Percentiles rank a stretch among this genome's conserved stretches.
These are phyloP conservation scores for Haplographium delicatum DNA, from an alignment of 495 filamentous ascomycete species.

Conservation along the genomic window DNA sequence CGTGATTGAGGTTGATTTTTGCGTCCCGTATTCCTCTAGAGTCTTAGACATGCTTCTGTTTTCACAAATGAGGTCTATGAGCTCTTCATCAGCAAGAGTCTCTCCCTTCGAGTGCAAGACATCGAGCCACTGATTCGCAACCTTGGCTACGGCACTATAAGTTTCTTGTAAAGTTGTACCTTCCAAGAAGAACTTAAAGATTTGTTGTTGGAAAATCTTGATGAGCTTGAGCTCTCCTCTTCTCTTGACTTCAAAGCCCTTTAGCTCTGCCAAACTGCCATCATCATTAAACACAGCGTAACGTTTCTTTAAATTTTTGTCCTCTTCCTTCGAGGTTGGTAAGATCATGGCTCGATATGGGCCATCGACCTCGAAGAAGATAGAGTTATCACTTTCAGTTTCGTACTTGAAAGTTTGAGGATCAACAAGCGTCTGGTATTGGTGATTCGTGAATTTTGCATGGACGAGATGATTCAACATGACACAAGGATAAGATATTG, in stretches of 20 bases:
- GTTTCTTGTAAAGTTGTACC: constrained; percentile 81
- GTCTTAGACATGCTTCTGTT: constrained; percentile 98
- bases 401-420: constrained; percentile 79
- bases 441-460: constrained; percentile 90
- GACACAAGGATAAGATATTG: constrained; percentile 96
- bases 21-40: constrained; percentile 87
- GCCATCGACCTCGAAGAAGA: constrained; percentile 99
- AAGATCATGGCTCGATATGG: constrained; percentile 97
- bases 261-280: constrained; percentile 91
- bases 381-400: constrained; percentile 95
- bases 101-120: constrained; percentile 81
- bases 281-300: constrained; percentile 99
- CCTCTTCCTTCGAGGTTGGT: constrained; percentile 95
- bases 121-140: constrained; percentile 95
- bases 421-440: constrained; percentile 87
- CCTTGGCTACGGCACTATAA: constrained; percentile 85
- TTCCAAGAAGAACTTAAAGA: constrained; percentile 99
- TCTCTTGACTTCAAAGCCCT: constrained; percentile 97
- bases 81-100: constrained; percentile 89
- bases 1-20: constrained; percentile 97
- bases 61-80: constrained; percentile 98
- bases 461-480: constrained; percentile 99
- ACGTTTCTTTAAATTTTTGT: constrained; percentile 99
- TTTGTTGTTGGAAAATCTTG: constrained; percentile 98
- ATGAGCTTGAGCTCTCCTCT: constrained; percentile 98